phyloP scores from a whole-genome alignment of 2,329 filamentous ascomycete species.

The Chaetomium globosum region DNA sequence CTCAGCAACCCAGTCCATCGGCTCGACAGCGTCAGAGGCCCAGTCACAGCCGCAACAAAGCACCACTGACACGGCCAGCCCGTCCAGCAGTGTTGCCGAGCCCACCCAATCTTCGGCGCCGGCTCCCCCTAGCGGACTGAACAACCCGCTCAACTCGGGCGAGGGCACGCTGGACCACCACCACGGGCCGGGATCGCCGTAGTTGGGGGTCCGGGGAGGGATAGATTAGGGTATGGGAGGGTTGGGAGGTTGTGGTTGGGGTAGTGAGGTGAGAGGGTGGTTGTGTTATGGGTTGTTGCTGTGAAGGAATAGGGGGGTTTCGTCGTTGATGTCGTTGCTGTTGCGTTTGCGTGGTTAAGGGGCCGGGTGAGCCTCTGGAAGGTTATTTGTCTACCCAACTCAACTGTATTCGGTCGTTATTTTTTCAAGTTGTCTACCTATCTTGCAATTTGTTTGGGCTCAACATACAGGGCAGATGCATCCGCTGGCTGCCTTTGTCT shows the following conservation, averaged over 20 bases:
- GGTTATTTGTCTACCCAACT: not conserved
- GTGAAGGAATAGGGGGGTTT: not conserved
- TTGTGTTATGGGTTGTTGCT: not conserved
- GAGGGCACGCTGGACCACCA: constrained; percentile 29
- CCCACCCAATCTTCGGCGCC: not conserved
- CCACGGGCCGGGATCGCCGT: not conserved
- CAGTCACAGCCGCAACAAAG: not conserved
- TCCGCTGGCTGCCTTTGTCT: not conserved
- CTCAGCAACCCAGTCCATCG: not conserved
- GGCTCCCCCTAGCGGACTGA: not conserved
- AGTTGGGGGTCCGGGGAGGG: too few relatives aligned
- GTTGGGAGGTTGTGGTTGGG: too few relatives aligned
- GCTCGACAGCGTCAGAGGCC: not conserved
- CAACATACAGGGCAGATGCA: not conserved
- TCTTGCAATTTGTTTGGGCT: not conserved
- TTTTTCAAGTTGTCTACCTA: not conserved
- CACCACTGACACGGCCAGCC: not conserved
- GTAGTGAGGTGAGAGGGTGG: not conserved
- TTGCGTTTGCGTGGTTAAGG: not conserved
- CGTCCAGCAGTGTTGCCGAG: not conserved
- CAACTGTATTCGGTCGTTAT: constrained; percentile 4
- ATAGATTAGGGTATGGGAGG: not conserved
- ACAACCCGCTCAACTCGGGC: constrained; percentile 31
- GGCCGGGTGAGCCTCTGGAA: not conserved
- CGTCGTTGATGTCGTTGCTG: not conserved